Base-by-base conservation (phyloP, 805 yeast genomes). In the Candida wancherniae region DNA sequence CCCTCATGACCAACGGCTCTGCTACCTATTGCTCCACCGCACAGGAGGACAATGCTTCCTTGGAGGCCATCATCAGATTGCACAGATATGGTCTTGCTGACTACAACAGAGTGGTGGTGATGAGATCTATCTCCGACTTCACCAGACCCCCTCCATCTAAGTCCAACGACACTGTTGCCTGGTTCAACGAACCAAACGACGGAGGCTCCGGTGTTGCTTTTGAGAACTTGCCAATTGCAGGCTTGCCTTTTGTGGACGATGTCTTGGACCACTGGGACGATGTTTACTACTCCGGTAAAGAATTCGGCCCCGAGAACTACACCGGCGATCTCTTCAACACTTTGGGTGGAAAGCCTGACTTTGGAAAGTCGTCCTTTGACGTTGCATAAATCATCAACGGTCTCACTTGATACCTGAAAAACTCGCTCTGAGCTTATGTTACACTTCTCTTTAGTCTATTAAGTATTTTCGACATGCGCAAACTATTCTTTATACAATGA, bases 11-110 rank as follows among this genome's bases (percentile, higher is more conserved):
- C 42, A 77, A 78, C 47, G 77, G 77, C 33, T 64, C 77, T 22
- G 81, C 74, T 16, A 57, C 55, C 9, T 77, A 75, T 61, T 74
- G 81, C 52, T 50, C 77, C 24, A 69, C 81, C 26, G 80, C 79
- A 33, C 82, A 77, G 53, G 84, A 78, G 53, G 84, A 78, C 50
- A 73, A 75, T 49, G 84, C 84, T 11, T 61, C 78, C 10, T 66
- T 77, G 47, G 82, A 77, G 51, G 73, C 75, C 6, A 53, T 77
- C 34, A 44, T 73, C 27, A 69, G 84, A 60, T 66, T 70, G 47
- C 72, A 71, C 38, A 60, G 58, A 37, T 62, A 60, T 42, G 80
- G 78, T 7, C 61, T 75, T 37, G 74, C 72, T 31, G 80, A 75
- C 51, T 77, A 57, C 51, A 56, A 67, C 38, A 69, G 83, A 56